Evolutionary conservation across 2,329 filamentous ascomycete genomes (phyloP), one percentile per base, ranked within the genome.

Genomic region (Proliferodiscus dingleyae): DNA sequence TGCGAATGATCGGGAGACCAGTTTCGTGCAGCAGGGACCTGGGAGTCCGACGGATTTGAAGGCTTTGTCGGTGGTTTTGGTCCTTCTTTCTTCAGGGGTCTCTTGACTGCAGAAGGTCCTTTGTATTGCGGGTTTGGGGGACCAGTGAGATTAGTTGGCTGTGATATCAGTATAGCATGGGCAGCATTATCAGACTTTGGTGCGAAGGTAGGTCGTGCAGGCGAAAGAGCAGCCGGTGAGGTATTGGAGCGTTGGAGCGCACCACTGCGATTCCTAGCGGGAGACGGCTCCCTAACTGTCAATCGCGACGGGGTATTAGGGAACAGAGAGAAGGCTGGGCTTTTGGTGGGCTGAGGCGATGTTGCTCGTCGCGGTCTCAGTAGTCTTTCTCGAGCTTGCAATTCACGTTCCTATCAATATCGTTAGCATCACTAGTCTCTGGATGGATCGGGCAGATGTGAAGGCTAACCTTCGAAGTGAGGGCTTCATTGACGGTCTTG

Each of bases 191-290:
- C 47, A 26, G 41, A 28, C 5, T 51, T 45, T 11, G 41, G 52
- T 39, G 51, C 50, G 49, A 53, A 63, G 40, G 45, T 56, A 38
- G 52, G 42, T 64, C 64, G 47, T 69, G 73, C 18, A 42, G 74
- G 73, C 4, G 75, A 77, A 5, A 75, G 59, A 16, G 64, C 61
- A 11, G 72, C 73, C 2, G 78, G 77, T 11, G 74, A 75, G 3
- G 78, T 81, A 52, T 77, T 75, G 2, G 78, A 76, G 22, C 78
- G 72, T 16, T 64, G 53, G 4, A 67, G 55, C 10, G 51, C 45
- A 19, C 29, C n/a, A n/a, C 21, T 32, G 18, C 37, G 42, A 42
- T 9, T 10, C 36, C 37, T 21, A 18, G 40, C 37, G 16, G 51
- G 49, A 2, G 50, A 51, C 9, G 46, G 30, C 9, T 52, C 53